Evolutionary conservation across 2,329 filamentous ascomycete genomes (phyloP), one percentile per base, ranked within the genome.

Genomic region (Coniochaeta sp.): DNA sequence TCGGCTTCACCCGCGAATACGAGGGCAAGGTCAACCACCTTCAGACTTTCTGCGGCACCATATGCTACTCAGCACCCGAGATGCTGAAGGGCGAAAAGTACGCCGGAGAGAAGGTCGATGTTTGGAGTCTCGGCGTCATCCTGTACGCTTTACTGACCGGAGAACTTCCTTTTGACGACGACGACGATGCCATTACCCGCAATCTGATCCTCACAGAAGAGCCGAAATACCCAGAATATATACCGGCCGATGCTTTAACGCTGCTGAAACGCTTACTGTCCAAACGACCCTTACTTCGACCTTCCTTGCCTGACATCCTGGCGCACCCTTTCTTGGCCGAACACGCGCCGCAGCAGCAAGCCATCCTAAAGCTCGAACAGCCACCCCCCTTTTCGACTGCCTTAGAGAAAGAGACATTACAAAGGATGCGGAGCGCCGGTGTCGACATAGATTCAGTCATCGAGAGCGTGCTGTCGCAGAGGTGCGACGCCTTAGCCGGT

Each of bases 81-180:
- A 99, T 99, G 95, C 81, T 99, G 44, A 96, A 95, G 73, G 95
- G 93, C 42, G 95, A 99, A 73, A 98, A 96, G 74, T 99, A 99
- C 71, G 95, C 93, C 0, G 93, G 92, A 28, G 92, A 97, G 77
- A 98, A 97, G 77, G 93, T 99, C 56, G 95, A 99, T 70, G 92
- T 99, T 4, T 99, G 91, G 91, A 95, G 91, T 69, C 72, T 96
- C 65, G 90, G 91, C 14, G 88, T 96, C 59, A 95, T 96, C 62
- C 79, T 95, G 1, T 95, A 93, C 69, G 90, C 91, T 56, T 77
- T 96, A 61, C 77, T 96, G 28, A 91, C 88, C 63, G 91, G 91
- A 59, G 91, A 95, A 74, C 80, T 99, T 44, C 95, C 95, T 0
- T 99, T 96, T 68, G 95, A 99, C 74, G 95, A 98, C 65, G 95